Conservation (phyloP, 2,329 filamentous ascomycete species). For the Madurella mycetomatis region DNA sequence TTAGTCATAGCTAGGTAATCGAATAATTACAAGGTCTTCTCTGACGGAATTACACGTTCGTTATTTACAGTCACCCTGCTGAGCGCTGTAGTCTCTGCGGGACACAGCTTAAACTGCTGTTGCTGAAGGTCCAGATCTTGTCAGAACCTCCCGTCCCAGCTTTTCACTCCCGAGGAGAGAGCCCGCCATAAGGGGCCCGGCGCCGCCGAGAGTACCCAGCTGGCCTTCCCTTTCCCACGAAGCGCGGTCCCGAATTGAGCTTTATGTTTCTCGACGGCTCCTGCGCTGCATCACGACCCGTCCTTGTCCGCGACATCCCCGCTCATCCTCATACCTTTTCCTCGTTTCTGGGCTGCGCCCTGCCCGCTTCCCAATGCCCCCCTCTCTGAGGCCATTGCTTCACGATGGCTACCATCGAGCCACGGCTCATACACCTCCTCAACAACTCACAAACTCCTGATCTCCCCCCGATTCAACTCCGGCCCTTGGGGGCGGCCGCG, state of each 20-base stretch:
- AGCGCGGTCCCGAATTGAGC: not conserved
- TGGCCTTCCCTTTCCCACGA: not conserved
- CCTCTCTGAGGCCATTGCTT: conserved; percentile 30
- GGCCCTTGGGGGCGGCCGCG: conserved; percentile 38
- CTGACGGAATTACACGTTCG: no score
- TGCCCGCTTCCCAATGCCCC: conserved; percentile 36
- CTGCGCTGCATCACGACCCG: not conserved
- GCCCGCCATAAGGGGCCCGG: not conserved
- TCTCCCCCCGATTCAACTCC: conserved; percentile 50
- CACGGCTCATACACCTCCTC: conserved; percentile 60
- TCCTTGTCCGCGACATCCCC: conserved; percentile 8
- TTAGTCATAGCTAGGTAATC: no score
- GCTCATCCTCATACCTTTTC: not conserved
- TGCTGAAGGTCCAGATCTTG: no score
- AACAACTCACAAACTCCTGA: conserved; percentile 53
- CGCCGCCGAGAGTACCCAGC: not conserved
- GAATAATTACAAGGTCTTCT: no score
- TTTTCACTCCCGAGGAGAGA: not conserved
- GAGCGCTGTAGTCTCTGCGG: no score
- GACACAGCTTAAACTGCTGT: no score
- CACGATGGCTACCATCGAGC: conserved; percentile 64
- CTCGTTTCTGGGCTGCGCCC: conserved; percentile 12
- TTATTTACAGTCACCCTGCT: no score
- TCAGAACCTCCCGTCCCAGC: not conserved
- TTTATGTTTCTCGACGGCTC: not conserved